Percentiles rank a stretch among this genome's conserved stretches.
phyloP scores from a whole-genome alignment of 495 filamentous ascomycete genomes.

The Diplogelasinospora grovesii region DNA sequence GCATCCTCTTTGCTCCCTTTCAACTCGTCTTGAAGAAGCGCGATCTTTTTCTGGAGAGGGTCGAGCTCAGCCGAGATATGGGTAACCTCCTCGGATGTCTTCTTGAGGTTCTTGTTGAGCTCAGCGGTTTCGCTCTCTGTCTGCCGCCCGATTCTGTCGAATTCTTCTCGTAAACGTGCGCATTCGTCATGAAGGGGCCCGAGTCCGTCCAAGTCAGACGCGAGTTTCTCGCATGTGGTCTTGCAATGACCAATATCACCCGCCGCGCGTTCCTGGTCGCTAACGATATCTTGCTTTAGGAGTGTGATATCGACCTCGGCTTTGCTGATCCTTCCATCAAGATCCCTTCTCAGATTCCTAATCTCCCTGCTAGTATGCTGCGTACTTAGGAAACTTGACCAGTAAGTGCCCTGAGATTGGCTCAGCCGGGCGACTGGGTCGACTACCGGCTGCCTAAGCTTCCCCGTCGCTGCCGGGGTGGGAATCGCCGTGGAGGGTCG shows the following conservation, averaged over 20 bases:
- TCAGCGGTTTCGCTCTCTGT: constrained; percentile 1
- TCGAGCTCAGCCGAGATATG: too few species aligned
- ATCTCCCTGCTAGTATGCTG: constrained; percentile 20
- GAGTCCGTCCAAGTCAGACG: constrained; percentile 4
- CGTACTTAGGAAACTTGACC: constrained; percentile 20
- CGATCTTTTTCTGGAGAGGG: too few species aligned
- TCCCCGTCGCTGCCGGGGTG: too few species aligned
- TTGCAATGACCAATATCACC: constrained; percentile 11
- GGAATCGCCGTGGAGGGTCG: too few species aligned
- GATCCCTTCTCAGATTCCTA: constrained; percentile 6
- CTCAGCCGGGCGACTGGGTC: constrained; percentile 14
- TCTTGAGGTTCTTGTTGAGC: constrained; percentile 6
- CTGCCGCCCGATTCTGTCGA: constrained; percentile 5
- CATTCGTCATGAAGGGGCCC: constrained; percentile 6
- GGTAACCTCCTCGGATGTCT: too few species aligned
- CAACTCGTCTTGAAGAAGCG: too few species aligned
- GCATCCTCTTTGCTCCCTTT: too few species aligned
- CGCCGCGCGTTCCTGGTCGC: constrained; percentile 10
- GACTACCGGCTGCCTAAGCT: too few species aligned
- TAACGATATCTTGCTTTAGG: constrained; percentile 8
- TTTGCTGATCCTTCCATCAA: constrained; percentile 12
- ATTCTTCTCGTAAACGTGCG: constrained; percentile 9
- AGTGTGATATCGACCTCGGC: constrained; percentile 9
- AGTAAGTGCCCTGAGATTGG: constrained; percentile 14
- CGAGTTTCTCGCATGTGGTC: constrained; percentile 10